Evolutionary conservation across 2,329 filamentous ascomycete genomes (phyloP), one percentile per base, ranked within the genome.

Genomic region (Aspergillus sp.): DNA sequence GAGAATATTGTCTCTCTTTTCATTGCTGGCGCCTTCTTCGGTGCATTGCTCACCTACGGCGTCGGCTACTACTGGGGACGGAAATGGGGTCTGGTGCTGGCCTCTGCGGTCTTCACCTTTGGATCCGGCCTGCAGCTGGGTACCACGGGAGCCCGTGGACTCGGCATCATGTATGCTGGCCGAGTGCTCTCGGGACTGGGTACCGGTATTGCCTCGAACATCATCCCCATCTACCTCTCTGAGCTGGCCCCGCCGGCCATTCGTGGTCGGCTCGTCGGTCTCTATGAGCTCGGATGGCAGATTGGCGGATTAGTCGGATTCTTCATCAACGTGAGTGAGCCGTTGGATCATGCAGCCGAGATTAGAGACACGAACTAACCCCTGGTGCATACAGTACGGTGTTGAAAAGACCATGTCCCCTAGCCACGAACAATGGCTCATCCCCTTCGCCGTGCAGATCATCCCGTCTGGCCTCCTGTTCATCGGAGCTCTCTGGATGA

Each of bases 21-120:
- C 73, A 88, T 91, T 69, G 88, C 88, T n/a, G 88, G 88, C 54
- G 87, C 87, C 55, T 90, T 92, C 74, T 90, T 91, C 63, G 88
- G 88, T 50, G 82, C 84, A 22, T 67, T 89, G 16, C 76, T 79
- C 51, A 85, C 84, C 56, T 90, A 87, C 57, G 76, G 72, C 19
- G 79, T 83, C 14, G 82, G 80, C 19, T 83, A 85, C 73, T 87
- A 79, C 65, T 68, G 85, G 47, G 87, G 87, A 33, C 81, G 87
- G 35, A 82, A 82, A 63, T 80, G 76, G 68, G 84, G 81, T 24
- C 75, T 90, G 11, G 74, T 82, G 51, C 59, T 85, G 46, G 87
- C 84, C 64, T 72, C 79, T 4, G 56, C 78, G n/a, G 60, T 90
- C 52, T 90, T 90, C 69, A 77, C 84, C 47, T 61, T 89, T 10